Conservation (phyloP, 345 rosid species). For the Salix exigua region DNA sequence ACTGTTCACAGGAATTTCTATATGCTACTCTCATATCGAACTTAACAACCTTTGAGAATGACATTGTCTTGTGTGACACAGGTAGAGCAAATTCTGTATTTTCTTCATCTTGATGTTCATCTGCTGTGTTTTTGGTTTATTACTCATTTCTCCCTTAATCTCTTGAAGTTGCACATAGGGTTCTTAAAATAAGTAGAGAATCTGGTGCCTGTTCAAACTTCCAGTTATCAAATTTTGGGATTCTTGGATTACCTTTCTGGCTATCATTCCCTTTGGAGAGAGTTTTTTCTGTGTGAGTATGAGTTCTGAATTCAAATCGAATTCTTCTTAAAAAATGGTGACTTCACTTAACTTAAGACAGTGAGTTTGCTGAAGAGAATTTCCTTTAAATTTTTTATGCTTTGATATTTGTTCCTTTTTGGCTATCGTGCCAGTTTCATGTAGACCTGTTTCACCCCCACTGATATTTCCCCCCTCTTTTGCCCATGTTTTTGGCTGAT, state of each 20-base stretch:
- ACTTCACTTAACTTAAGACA: not conserved
- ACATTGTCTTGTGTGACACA: constrained; percentile 53
- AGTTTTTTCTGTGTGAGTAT: constrained; percentile 64
- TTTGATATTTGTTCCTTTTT: not conserved
- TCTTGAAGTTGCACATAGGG: constrained; percentile 66
- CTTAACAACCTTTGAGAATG: constrained; percentile 44
- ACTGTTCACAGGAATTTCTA: constrained; percentile 33
- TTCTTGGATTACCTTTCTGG: constrained; percentile 94
- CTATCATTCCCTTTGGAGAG: constrained; percentile 57
- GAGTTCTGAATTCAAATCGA: not conserved
- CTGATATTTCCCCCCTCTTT: not conserved
- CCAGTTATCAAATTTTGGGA: constrained; percentile 63
- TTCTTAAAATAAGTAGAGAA: constrained; percentile 55
- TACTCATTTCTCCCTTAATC: constrained; percentile 19
- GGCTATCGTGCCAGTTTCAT: not conserved
- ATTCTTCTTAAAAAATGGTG: not conserved
- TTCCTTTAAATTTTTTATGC: not conserved
- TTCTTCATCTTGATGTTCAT: constrained; percentile 11
- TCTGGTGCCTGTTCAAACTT: constrained; percentile 58
- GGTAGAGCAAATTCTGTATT: constrained; percentile 38
- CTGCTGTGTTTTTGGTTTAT: constrained; percentile 9
- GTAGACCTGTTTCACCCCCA: not conserved
- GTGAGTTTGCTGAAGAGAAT: not conserved
- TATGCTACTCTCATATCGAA: constrained; percentile 56
- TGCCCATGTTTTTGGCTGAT: constrained; percentile 11